Evolutionary conservation across 768 basidiomycete species (phyloP), one percentile per base, ranked within the genome.

Genomic region (Lactarius hatsudake): DNA sequence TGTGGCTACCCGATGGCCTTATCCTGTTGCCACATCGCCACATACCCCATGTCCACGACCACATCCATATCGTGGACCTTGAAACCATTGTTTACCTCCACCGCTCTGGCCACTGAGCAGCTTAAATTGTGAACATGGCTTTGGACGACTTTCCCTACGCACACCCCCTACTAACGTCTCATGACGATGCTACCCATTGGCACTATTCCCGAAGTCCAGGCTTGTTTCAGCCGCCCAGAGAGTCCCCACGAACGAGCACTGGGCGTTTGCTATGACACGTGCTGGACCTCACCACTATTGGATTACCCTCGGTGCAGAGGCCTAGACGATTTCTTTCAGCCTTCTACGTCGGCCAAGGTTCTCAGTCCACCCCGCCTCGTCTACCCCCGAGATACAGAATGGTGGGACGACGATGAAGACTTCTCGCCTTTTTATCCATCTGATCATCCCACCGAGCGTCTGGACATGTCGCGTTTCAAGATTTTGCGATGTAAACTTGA

Each of bases 391-490:
- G 13, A 40, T 30, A 43, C 54, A 32, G 43, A 60, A 20, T 54
- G 36, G 51, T 66, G 65, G 65, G 65, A 66, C 4, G 65, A 32
- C 7, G 65, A 66, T 5, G 60, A 66, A 8, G 23, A 36, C 20
- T 66, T 61, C 53, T 45, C 60, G 18, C 59, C 65, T 12, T 42
- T 34, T 28, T 55, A 57, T 20, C 28, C 18, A 36, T 20, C 38
- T 3, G 20, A 36, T 28, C 15, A 61, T 40, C 18, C 26, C 12
- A 36, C 9, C 4, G 51, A 26, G 42, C 59, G 5, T 26, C 38
- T 18, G 15, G 26, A 59, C 15, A 32, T 57, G n/a, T 57, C 56
- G 56, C 32, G 6, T 57, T 57, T 57, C 34, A 30, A 6, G 7
- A 10, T 64, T 30, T 18, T 64, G 28, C 36, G 40, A 3, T 43